Evolutionary conservation across 2,329 filamentous ascomycete species (phyloP).

Genomic region (Pseudocercospora musae): DNA sequence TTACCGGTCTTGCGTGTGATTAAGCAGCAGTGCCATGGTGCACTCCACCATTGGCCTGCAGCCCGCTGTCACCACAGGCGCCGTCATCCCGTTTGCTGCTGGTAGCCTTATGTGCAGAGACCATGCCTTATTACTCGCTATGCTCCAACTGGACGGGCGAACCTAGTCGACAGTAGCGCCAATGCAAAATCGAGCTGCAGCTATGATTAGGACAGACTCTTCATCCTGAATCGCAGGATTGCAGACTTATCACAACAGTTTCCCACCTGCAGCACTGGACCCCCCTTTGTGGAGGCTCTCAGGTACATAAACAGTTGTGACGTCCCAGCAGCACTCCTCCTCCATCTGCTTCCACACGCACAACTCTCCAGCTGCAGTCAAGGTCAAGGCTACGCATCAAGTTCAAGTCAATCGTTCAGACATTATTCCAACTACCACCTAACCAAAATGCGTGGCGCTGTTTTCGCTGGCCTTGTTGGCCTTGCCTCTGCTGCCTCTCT

Average conservation of each 20-base stretch:
- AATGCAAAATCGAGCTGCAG: background rate
- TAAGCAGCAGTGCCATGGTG: background rate
- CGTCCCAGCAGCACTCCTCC: background rate
- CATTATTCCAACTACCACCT: background rate
- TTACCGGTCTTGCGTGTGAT: background rate
- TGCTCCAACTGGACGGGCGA: background rate
- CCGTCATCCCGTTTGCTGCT: background rate
- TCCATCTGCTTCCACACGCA: background rate
- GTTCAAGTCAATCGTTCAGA: constrained; percentile 3
- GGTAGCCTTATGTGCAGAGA: background rate
- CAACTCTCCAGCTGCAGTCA: background rate
- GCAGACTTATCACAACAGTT: background rate
- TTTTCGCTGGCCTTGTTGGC: constrained; percentile 8
- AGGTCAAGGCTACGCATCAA: background rate
- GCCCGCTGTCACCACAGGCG: background rate
- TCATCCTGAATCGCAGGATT: background rate
- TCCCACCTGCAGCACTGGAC: background rate
- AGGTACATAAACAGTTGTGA: background rate
- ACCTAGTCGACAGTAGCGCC: constrained; percentile 1
- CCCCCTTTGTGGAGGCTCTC: background rate
- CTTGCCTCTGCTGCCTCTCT: background rate
- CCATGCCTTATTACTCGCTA: constrained; percentile 3
- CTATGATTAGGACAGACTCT: background rate
- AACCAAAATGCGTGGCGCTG: constrained; percentile 10
- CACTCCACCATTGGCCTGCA: background rate